These are phyloP conservation scores for Trichosporon sp. DNA, from an alignment of 1,284 basidiomycete species.

Conservation along the genomic window DNA sequence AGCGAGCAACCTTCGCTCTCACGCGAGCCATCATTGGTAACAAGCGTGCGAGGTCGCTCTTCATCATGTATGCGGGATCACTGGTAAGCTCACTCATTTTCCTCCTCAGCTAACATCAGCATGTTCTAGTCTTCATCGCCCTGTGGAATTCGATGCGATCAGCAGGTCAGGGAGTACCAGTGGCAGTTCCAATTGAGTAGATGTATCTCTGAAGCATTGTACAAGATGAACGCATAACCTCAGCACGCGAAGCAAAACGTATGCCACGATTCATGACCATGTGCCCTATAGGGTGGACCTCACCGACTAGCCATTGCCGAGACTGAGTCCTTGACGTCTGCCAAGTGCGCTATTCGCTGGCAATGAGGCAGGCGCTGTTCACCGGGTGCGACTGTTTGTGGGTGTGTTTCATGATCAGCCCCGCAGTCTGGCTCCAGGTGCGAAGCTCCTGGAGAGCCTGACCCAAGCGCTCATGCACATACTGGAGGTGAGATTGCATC, in stretches of 20 bases:
- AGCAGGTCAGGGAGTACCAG: constrained; percentile 29
- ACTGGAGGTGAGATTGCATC: not conserved
- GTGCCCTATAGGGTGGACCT: no score
- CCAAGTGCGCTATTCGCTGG: no score
- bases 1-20: constrained; percentile 76
- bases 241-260: no score
- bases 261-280: no score
- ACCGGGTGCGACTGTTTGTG: no score
- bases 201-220: constrained; percentile 4
- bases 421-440: no score
- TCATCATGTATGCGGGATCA: constrained; percentile 44
- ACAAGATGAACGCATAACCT: no score
- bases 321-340: no score
- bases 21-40: constrained; percentile 83
- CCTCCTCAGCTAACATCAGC: constrained; percentile 19
- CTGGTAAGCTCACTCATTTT: constrained; percentile 28
- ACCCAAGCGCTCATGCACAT: not conserved
- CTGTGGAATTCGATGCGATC: constrained; percentile 39
- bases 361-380: no score
- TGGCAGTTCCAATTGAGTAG: constrained; percentile 3
- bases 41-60: constrained; percentile 61
- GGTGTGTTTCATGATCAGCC: not conserved
- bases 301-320: no score
- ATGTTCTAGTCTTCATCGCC: constrained; percentile 42
- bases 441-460: not conserved